Evolutionary conservation across 352 stramenopile species (phyloP).

Genomic region (Globisporangium spinosum): DNA sequence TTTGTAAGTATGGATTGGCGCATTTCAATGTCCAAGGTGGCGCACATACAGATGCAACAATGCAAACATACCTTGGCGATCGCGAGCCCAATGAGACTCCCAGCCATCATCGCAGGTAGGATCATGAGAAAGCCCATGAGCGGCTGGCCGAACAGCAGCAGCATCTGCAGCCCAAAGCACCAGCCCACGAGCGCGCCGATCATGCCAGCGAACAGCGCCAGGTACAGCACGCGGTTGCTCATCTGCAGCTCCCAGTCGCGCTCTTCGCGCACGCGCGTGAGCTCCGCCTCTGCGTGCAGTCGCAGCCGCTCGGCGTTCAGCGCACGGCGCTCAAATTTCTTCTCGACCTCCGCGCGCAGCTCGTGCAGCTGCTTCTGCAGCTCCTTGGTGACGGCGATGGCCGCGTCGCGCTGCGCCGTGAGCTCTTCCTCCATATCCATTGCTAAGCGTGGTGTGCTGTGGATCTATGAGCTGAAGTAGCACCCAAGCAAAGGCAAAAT

Average conservation of each 20-base stretch:
- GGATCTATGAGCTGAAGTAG: neutral
- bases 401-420: constrained; percentile 66
- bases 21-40: neutral
- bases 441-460: neutral
- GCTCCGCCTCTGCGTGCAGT: constrained; percentile 58
- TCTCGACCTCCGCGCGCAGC: constrained; percentile 45
- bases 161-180: constrained; percentile 39
- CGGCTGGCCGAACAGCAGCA: constrained; percentile 47
- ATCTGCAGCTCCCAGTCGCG: constrained; percentile 49
- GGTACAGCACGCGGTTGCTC: constrained; percentile 41
- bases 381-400: constrained; percentile 73
- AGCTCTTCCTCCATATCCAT: constrained; percentile 68
- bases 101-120: constrained; percentile 54
- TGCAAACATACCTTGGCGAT: constrained; percentile 44
- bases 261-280: constrained; percentile 38
- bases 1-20: neutral
- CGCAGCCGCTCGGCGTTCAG: constrained; percentile 64
- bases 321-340: constrained; percentile 60
- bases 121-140: constrained; percentile 66
- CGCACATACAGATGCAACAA: neutral
- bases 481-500: neutral
- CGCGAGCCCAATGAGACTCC: constrained; percentile 38
- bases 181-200: constrained; percentile 53
- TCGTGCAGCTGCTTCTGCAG: constrained; percentile 59
- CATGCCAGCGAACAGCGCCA: constrained; percentile 51